Evolutionary conservation across 2,329 filamentous ascomycete species (phyloP), one percentile per base, ranked within the genome.

Genomic region (Ophioceras dolichostomum): DNA sequence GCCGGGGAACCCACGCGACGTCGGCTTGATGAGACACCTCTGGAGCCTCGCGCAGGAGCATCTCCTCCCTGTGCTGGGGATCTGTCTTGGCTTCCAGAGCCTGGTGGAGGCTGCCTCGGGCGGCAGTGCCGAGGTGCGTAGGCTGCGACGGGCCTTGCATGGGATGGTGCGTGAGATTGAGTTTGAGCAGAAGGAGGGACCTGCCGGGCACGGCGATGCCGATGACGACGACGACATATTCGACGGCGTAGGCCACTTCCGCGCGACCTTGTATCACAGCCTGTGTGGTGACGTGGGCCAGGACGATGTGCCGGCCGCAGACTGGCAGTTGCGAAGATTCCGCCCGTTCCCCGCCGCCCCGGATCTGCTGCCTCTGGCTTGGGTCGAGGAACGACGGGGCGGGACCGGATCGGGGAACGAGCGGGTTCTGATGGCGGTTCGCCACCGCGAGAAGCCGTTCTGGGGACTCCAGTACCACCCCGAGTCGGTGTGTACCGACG

Each of bases 381-480:
- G 79, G 78, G 61, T 72, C 3, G 62, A 66, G 24, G 67, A 71
- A 44, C 52, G 57, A 5, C 50, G 59, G 5, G 55, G 55, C 4
- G 51, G 59, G 4, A 49, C 51, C 10, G 41, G 44, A 9, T 49
- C 51, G 10, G 41, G 44, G 9, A 46, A 49, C 8, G 69, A 74
- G 49, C 60, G 68, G 30, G 68, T 87, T 4, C 57, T 91, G n/a
- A 93, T 93, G 84, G 83, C 73, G 0, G 75, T 79, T 13, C 73
- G 68, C 44, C 86, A 94, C 54, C 59, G 54, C 14, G 51, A 45
- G 1, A 79, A 76, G 45, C 87, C 88, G 0, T 83, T 89, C 44
- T 93, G 83, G 79, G 88, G 83, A 0, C 67, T 94, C 14, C 88
- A 94, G 52, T 94, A 91, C 49, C 87, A 94, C 51, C 87, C 87